Base-by-base conservation (phyloP, 805 yeast species). In the Myxozyma mucilagina region DNA sequence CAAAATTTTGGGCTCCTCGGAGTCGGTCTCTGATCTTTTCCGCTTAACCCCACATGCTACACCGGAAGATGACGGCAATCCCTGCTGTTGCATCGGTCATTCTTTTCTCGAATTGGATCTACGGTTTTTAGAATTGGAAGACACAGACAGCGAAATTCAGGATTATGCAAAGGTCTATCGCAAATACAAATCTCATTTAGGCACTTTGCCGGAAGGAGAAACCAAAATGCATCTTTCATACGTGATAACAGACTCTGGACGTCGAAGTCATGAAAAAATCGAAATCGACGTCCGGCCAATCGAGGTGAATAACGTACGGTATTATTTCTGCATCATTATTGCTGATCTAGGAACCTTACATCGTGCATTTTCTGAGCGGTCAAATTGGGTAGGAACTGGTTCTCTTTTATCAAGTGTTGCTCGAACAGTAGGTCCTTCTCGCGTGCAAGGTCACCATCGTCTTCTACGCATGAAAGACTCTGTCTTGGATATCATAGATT, bases 401-500 rank as follows among this genome's bases (percentile, higher is more conserved):
- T 16, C 16, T 9, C 14, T 32, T 11, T 10, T 49, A 20, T 38
- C 29, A 4, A 20, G 18, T 4, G 32, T 43, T 10, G 53, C 29
- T 1, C 53, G 53, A 16, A 16, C 41, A 41, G 8, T 34, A 9
- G 54, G 47, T 5, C 45, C 54, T 13, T 51, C 54, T 3, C 47
- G 36, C 3, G 54, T 49, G 2, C 39, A 35, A 14, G n/a, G 29
- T 18, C 35, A 53, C 20, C 43, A 47, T 10, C 48, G n/a, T 18
- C 44, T 49, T n/a, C 13, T 43, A 14, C 48, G 49, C 24, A 48
- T 56, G 34, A 47, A 48, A 31, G 59, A 48, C n/a, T 24, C 54
- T 4, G 36, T 56, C 32, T 29, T 56, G 9, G 59, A 56, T 31
- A 32, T 56, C 1, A 48, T 56, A n/a, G 59, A 56, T 14, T 38